Percentiles rank a stretch among this genome's conserved stretches.
phyloP scores from a whole-genome alignment of 805 yeast species.

The Cyberlindnera japonica region DNA sequence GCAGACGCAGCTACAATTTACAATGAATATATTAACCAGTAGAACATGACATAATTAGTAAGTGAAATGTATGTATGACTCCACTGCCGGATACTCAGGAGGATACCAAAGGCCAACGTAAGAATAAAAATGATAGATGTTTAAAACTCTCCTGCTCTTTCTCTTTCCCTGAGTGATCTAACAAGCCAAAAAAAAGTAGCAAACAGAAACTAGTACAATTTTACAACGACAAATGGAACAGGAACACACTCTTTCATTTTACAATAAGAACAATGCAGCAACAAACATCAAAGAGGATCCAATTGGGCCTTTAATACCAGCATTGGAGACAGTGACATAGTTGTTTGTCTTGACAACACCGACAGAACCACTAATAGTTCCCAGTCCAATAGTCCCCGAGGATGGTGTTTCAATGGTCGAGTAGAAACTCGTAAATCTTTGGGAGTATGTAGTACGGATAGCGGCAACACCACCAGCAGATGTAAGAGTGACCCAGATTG shows the following conservation, averaged over 20 bases:
- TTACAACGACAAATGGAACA: too few relatives aligned
- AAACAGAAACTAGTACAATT: too few relatives aligned
- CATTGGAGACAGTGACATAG: conserved; percentile 32
- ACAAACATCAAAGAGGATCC: conserved; percentile 20
- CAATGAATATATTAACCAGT: too few relatives aligned
- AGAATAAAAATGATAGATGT: too few relatives aligned
- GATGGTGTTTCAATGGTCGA: conserved; percentile 44
- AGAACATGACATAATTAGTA: too few relatives aligned
- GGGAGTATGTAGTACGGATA: conserved; percentile 51
- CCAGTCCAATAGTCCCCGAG: conserved; percentile 76
- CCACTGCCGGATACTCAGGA: too few relatives aligned
- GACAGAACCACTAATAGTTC: conserved; percentile 63
- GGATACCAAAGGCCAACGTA: too few relatives aligned
- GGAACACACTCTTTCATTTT: not conserved
- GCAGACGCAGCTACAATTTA: too few relatives aligned
- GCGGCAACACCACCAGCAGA: conserved; percentile 42
- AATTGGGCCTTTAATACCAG: conserved; percentile 8
- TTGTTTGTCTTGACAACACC: conserved; percentile 55
- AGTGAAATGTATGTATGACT: too few relatives aligned
- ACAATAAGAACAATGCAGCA: conserved; percentile 19
- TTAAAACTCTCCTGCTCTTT: too few relatives aligned
- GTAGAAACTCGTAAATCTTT: conserved; percentile 46
- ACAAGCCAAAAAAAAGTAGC: not conserved
- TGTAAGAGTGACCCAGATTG: conserved; percentile 52
- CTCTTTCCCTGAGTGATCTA: too few relatives aligned